Evolutionary conservation across 2,329 filamentous ascomycete genomes (phyloP).

Genomic region (Neonectria sp.): DNA sequence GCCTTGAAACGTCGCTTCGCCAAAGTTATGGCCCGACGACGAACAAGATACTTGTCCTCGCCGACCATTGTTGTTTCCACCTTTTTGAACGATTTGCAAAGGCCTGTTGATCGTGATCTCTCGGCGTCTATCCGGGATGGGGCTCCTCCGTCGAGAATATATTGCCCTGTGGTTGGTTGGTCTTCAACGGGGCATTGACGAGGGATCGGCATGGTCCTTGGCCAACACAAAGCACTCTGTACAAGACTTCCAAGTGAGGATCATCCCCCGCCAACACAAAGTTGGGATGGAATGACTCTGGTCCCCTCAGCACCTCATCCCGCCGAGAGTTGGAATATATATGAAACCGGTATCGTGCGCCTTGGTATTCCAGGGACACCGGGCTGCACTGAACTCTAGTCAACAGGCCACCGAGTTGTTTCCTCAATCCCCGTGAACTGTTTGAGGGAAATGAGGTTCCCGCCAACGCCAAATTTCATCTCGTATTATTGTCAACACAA

Average conservation of each 20-base stretch:
- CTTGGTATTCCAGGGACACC: conserved; percentile 17
- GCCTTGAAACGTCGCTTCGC: background rate
- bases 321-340: conserved; percentile 22
- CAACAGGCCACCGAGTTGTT: conserved; percentile 1
- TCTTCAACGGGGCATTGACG: background rate
- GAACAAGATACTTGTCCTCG: background rate
- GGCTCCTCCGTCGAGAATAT: conserved; percentile 12
- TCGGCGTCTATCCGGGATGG: conserved; percentile 6
- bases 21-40: background rate
- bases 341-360: conserved; percentile 32
- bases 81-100: background rate
- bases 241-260: conserved; percentile 11
- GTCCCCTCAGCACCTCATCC: conserved; percentile 17
- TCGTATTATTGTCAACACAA: conserved; percentile 10
- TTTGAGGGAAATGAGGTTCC: conserved; percentile 27
- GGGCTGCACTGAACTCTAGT: background rate
- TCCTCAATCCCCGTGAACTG: conserved; percentile 1
- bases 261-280: conserved; percentile 9
- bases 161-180: background rate
- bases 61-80: conserved; percentile 2
- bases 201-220: conserved; percentile 13
- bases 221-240: conserved; percentile 8
- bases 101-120: background rate
- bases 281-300: conserved; percentile 16
- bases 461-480: background rate